Base-by-base conservation (phyloP, 306 rosid genomes). In the Trifolium fragiferum region DNA sequence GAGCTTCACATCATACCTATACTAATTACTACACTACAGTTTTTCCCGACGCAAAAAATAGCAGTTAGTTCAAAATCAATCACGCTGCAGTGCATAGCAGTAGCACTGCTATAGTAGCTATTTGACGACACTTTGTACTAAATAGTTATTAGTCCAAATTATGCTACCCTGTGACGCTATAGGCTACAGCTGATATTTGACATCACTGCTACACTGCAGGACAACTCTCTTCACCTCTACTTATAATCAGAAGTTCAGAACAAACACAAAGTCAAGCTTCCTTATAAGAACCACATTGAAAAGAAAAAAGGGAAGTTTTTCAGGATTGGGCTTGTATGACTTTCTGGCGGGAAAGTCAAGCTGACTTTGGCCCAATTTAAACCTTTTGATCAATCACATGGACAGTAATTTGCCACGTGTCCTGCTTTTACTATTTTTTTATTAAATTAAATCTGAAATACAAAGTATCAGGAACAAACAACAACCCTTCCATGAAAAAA, bases 1-100 rank as follows among this genome's bases (percentile, higher is more conserved):
- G n/a, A n/a, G 27, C 68, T 43, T 30, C 68, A 57, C 61, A 60
- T 49, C 8, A 60, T 20, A 40, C 27, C n/a, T 7, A 77, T 2
- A 44, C 37, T 33, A 35, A 35, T 35, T 35, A 35, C 16, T 76
- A 68, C 15, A 21, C 47, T 15, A 15, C 33, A 76, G n/a, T 57
- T 33, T 5, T 11, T 9, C 5, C 7, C 4, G 12, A 23, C 0
- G 4, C 1, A 8, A 3, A 57, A 57, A 23, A 57, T 21, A 57
- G 9, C 3, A 12, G 8, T 21, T 57, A 21, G 35, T 23, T 57
- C 35, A 12, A 2, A 57, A 57, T 57, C 35, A 4, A 4, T 7
- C 23, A 57, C 0, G 15, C 35, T 57, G 10, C 61, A 10, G 7
- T 54, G n/a, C 30, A 30, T 30, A 30, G 33, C 33, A 9, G 10